Percentiles rank a stretch among this genome's conserved stretches.
Evolutionary conservation across 1,284 basidiomycete species (phyloP).

Genomic region (Neonothopanus nambi): DNA sequence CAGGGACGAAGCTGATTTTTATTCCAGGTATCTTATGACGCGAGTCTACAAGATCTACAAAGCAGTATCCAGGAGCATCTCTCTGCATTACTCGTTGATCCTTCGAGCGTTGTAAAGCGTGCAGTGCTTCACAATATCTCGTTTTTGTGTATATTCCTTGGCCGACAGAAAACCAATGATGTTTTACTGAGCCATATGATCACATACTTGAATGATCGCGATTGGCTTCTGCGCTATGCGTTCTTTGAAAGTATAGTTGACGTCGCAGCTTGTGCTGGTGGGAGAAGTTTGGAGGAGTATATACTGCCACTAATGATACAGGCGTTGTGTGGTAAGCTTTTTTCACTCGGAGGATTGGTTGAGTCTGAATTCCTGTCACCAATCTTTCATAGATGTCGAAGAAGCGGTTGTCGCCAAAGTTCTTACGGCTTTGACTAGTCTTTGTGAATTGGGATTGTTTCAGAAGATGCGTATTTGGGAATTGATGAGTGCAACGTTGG

Average conservation of each 20-base stretch:
- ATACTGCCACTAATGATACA: slow-evolving; percentile 95
- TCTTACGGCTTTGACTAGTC: slow-evolving; percentile 78
- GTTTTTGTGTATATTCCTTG: slow-evolving; percentile 90
- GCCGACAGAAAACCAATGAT: slow-evolving; percentile 91
- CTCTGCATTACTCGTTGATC: slow-evolving; percentile 73
- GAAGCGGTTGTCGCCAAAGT: slow-evolving; percentile 92
- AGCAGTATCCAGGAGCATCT: slow-evolving; percentile 87
- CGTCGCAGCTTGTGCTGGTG: slow-evolving; percentile 90
- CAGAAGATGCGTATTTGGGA: slow-evolving; percentile 93
- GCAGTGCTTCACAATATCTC: slow-evolving; percentile 81
- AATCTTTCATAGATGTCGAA: slow-evolving; percentile 73
- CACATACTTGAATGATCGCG: slow-evolving; percentile 95
- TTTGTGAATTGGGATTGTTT: slow-evolving; percentile 86
- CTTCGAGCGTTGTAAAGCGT: slow-evolving; percentile 75
- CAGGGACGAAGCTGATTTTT: not conserved
- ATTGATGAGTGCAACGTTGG: slow-evolving; percentile 81
- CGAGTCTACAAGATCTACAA: slow-evolving; percentile 84
- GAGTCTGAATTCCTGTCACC: not conserved
- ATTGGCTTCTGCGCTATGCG: slow-evolving; percentile 88
- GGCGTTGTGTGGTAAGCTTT: slow-evolving; percentile 75
- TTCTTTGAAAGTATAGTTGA: slow-evolving; percentile 97
- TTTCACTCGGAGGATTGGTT: not conserved
- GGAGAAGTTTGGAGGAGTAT: slow-evolving; percentile 83
- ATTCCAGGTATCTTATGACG: slow-evolving; percentile 82
- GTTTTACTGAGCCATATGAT: slow-evolving; percentile 97